Evolutionary conservation across 768 basidiomycete species (phyloP), one percentile per base, ranked within the genome.

Genomic region (Trametes sanguinea): DNA sequence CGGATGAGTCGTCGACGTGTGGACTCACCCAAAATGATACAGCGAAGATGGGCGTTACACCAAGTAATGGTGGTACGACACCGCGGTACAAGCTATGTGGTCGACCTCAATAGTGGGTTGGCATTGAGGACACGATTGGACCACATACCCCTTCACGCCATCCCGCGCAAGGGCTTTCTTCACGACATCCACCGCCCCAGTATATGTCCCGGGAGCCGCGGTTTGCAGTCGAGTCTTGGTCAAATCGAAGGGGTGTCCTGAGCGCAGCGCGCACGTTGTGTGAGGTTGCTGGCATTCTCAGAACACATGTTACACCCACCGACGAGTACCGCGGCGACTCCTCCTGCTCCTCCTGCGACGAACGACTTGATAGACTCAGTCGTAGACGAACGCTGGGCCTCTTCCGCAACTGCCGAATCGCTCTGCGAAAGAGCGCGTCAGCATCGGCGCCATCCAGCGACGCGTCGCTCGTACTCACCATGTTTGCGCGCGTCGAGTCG

Each of bases 11-110:
- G 95, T 97, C 81, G 98, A 98, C 2, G 94, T 14, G 30, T 11
- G 13, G 30, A 50, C 83, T 60, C 74, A 95, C 95, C 95, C 95
- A 98, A 81, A 99, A 98, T 3, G 94, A 96, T 33, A 98, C 79
- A 3, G 97, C 97, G 69, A 99, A 99, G 71, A 98, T 98, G 37
- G 97, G 97, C 4, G 97, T 98, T 32, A 99, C 94, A 32, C 96
- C 94, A 33, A 97, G 78, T 60, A 98, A 76, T 46, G 95, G 95
- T 37, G 95, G 95, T 3, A 95, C 90, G 77, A 98, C 94, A 39
- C 94, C 94, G 63, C 94, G 90, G 71, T 95, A 96, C 72, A 96
- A 71, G 32, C 93, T 95, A 64, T 3, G 54, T 42, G n/a, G 51
- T 22, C 22, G 22, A 22, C 22, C 22, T 22, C 22, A 22, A 22